A percentile compares a stretch with the other conserved stretches of the same genome.
phyloP scores from a whole-genome alignment of 2,329 filamentous ascomycete genomes.

The Aspergillus quadricinctus region DNA sequence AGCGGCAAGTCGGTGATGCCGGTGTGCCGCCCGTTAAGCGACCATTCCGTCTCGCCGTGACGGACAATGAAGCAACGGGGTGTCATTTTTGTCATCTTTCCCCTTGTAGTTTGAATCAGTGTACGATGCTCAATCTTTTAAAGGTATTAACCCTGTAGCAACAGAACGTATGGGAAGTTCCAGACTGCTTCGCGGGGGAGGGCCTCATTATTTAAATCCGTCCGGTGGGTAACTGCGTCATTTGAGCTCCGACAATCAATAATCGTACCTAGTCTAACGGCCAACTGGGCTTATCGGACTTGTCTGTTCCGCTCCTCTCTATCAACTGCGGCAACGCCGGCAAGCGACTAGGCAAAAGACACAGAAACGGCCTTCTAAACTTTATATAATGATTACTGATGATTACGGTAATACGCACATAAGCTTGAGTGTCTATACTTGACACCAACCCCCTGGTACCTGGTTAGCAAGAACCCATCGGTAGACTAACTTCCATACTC shows the following conservation, averaged over 20 bases:
- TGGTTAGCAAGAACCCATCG: too few relatives aligned
- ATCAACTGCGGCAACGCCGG: too few relatives aligned
- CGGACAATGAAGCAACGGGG: slow-evolving; percentile 78
- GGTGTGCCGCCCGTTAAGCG: slow-evolving; percentile 78
- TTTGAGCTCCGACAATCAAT: background rate
- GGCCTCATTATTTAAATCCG: background rate
- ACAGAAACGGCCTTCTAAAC: too few relatives aligned
- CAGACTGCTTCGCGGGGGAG: background rate
- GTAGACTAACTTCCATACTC: too few relatives aligned
- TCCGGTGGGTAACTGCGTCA: background rate
- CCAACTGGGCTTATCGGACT: background rate
- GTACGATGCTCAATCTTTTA: background rate
- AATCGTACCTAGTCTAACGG: too few relatives aligned
- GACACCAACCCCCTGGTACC: too few relatives aligned
- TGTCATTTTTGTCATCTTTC: slow-evolving; percentile 37
- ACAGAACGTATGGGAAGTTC: background rate
- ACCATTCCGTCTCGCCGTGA: slow-evolving; percentile 96
- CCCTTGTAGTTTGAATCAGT: background rate
- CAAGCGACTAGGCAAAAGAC: too few relatives aligned
- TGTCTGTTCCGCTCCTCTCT: too few relatives aligned
- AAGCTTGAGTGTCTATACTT: too few relatives aligned
- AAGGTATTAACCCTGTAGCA: background rate
- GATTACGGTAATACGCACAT: too few relatives aligned
- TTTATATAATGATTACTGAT: too few relatives aligned
- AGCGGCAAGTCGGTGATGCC: slow-evolving; percentile 81